Evolutionary conservation across 1,284 basidiomycete species (phyloP), one percentile per base, ranked within the genome.

Genomic region (Cryptococcus sp.): DNA sequence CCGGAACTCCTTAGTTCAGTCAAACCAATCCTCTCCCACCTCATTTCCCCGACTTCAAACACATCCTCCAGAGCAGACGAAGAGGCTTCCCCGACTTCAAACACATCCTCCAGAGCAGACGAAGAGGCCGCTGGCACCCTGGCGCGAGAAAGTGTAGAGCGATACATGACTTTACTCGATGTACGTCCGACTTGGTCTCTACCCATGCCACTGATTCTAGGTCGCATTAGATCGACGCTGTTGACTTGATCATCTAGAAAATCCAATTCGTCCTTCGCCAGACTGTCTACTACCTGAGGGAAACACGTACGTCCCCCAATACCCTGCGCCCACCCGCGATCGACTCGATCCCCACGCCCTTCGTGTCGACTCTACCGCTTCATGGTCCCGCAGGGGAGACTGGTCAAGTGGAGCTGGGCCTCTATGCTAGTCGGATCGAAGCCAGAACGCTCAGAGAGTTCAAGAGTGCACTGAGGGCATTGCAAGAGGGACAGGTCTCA

Each of bases 261-360:
- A 78, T 78, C 58, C 76, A 78, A 68, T 72, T 70, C 61, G 64
- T 75, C 41, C 72, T 78, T 31, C 70, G 76, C 22, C 73, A 78
- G 50, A 69, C 74, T 5, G 71, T 74, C 35, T 73, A 71, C 58
- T 75, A 72, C 66, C 67, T 78, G 17, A 71, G 66, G 35, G 68
- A 70, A 56, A 74, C 70, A 35, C 60, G 64, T 49, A 65, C 72
- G 0, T 65, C 71, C 3, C 69, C 72, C 2, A 38, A 57, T 11
- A 70, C 69, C 1, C 65, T 78, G 20, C 56, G 64, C 39, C 69
- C 73, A 8, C 68, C 73, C 5, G 48, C 61, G 1, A 53, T 56
- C 6, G 59, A 70, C 40, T 60, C 64, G 16, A 66, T 77, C 5
- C 74, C 74, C 8, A 73, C 70, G 11, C 71, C 71, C 11, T 73